phyloP scores from a whole-genome alignment of 2,329 filamentous ascomycete species.

The Ophioceras dolichostomum region DNA sequence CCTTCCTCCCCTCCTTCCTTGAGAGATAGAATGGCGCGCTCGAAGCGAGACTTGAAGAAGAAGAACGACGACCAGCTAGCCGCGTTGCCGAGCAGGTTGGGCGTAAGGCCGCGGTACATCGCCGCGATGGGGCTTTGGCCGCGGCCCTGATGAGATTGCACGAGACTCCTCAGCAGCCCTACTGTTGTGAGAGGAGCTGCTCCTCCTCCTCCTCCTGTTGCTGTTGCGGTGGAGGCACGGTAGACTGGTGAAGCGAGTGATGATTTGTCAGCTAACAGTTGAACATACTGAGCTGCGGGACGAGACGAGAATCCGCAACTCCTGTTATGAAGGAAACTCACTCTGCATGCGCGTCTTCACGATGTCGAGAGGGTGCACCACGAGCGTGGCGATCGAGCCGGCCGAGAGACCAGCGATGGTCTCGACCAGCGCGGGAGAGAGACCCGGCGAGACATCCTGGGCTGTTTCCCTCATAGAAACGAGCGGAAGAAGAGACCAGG shows the following conservation, averaged over 20 bases:
- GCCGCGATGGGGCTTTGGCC: slow-evolving; percentile 49
- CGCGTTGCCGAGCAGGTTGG: slow-evolving; percentile 85
- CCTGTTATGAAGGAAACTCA: too few species aligned
- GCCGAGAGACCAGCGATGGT: slow-evolving; percentile 82
- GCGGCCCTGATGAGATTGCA: too few species aligned
- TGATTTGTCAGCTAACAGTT: too few species aligned
- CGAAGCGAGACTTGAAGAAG: slow-evolving; percentile 52
- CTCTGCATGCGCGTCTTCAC: slow-evolving; percentile 94
- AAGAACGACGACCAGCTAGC: slow-evolving; percentile 90
- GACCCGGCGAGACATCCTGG: too few species aligned
- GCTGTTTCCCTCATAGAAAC: too few species aligned
- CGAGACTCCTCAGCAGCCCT: slow-evolving; percentile 37
- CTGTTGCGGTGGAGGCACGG: neutral
- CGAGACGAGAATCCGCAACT: too few species aligned
- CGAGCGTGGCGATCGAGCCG: slow-evolving; percentile 73
- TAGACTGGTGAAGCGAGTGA: too few species aligned
- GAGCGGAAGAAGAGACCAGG: too few species aligned
- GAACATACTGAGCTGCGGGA: too few species aligned
- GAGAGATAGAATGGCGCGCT: slow-evolving; percentile 28
- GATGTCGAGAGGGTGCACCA: slow-evolving; percentile 85
- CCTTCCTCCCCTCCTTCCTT: too few species aligned
- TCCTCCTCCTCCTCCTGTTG: slow-evolving; percentile 5
- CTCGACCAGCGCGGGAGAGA: slow-evolving; percentile 73
- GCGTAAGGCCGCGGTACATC: slow-evolving; percentile 80
- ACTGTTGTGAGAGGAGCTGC: slow-evolving; percentile 31